These are phyloP conservation scores for Acrocalymma vagum DNA, from an alignment of 2,329 filamentous ascomycete genomes.

Conservation along the genomic window DNA sequence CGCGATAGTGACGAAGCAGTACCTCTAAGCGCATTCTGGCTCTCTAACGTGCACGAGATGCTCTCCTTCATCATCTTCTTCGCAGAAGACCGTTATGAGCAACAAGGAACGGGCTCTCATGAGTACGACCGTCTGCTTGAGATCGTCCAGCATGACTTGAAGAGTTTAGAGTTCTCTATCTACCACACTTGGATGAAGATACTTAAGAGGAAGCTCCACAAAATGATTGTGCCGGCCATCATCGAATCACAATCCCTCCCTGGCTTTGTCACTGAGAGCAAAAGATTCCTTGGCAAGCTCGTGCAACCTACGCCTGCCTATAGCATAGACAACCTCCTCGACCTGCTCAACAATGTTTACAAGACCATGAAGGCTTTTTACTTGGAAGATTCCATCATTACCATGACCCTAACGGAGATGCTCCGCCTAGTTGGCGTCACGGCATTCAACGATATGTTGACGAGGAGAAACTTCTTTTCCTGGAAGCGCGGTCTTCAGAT, in stretches of 20 bases:
- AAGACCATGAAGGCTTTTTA: conserved; percentile 98
- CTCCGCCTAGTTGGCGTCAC: conserved; percentile 92
- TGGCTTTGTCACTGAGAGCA: conserved; percentile 97
- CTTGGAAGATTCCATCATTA: conserved; percentile 92
- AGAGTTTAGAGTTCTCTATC: conserved; percentile 98
- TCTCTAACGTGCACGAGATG: conserved; percentile 99
- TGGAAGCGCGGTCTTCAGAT: conserved; percentile 99
- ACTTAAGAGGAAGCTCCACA: conserved; percentile 96
- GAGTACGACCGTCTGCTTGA: conserved; percentile 96
- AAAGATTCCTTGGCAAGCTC: conserved; percentile 94
- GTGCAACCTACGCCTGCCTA: conserved; percentile 88
- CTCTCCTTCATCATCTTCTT: conserved; percentile 98
- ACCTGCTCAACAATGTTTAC: conserved; percentile 93
- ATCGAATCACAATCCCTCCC: conserved; percentile 97
- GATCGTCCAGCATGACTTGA: conserved; percentile 97
- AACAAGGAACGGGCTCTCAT: conserved; percentile 97
- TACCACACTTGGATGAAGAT: conserved; percentile 99
- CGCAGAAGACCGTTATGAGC: conserved; percentile 98
- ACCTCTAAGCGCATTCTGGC: conserved; percentile 96
- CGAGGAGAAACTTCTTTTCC: conserved; percentile 96
- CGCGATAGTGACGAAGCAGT: conserved; percentile 95
- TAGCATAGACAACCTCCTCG: conserved; percentile 98
- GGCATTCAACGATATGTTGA: conserved; percentile 95
- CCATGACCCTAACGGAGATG: conserved; percentile 90
- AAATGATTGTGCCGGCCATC: conserved; percentile 98